Evolutionary conservation across 1,139 yeast species (phyloP).

Genomic region (Pneumocystis canis): DNA sequence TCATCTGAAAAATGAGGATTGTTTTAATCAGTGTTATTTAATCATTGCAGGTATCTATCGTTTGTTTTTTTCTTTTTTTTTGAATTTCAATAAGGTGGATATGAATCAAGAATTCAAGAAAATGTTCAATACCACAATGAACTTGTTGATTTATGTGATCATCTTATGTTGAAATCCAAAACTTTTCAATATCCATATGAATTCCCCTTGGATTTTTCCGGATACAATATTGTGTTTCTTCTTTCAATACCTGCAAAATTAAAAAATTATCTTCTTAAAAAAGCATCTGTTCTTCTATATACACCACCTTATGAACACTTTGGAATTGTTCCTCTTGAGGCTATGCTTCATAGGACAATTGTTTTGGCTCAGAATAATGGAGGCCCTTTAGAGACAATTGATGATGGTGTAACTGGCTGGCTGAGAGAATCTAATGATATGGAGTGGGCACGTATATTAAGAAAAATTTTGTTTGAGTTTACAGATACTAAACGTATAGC

Average conservation of each 20-base stretch:
- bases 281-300: constrained; percentile 51
- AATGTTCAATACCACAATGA: constrained; percentile 60
- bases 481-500: constrained; percentile 22
- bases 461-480: constrained; percentile 25
- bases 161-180: constrained; percentile 32
- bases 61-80: constrained; percentile 6
- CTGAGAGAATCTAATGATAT: constrained; percentile 39
- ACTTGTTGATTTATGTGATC: constrained; percentile 37
- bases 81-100: constrained; percentile 47
- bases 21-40: constrained; percentile 9
- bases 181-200: constrained; percentile 21
- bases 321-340: constrained; percentile 94
- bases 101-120: constrained; percentile 59
- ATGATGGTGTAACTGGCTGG: constrained; percentile 61
- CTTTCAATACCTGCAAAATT: constrained; percentile 61
- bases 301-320: constrained; percentile 91
- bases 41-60: constrained; percentile 15
- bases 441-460: constrained; percentile 51
- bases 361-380: constrained; percentile 81
- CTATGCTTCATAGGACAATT: constrained; percentile 72
- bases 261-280: constrained; percentile 48
- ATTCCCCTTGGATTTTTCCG: constrained; percentile 10
- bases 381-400: constrained; percentile 81
- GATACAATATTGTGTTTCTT: constrained; percentile 49
- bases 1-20: constrained; percentile 22